phyloP scores from a whole-genome alignment of 2,329 filamentous ascomycete species.

The Botryosphaeria dothidea region DNA sequence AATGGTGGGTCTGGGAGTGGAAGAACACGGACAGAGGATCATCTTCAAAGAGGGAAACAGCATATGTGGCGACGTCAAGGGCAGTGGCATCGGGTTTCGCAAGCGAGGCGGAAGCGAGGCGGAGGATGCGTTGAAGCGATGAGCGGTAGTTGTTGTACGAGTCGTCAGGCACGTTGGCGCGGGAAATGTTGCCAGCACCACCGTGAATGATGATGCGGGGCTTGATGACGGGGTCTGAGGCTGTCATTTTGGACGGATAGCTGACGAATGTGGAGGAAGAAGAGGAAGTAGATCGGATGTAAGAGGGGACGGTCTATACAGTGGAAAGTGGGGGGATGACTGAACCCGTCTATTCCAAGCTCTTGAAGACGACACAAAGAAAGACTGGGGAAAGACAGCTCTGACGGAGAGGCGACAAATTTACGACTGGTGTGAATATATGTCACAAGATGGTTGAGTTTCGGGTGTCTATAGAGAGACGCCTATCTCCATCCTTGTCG shows the following conservation, averaged over 20 bases:
- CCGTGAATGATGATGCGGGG: slow-evolving; percentile 53
- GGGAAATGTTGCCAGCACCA: slow-evolving; percentile 49
- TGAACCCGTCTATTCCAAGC: background rate
- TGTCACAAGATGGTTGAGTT: background rate
- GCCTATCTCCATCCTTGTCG: slow-evolving; percentile 2
- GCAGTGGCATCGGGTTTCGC: slow-evolving; percentile 53
- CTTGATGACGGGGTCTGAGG: background rate
- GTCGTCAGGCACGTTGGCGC: slow-evolving; percentile 37
- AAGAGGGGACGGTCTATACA: background rate
- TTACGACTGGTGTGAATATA: background rate
- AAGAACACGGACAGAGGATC: slow-evolving; percentile 41
- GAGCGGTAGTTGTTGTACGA: slow-evolving; percentile 40
- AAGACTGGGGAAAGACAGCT: background rate
- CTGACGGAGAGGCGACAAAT: background rate
- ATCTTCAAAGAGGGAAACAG: slow-evolving; percentile 75
- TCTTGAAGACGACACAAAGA: background rate
- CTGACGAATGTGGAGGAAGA: background rate
- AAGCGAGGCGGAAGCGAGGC: slow-evolving; percentile 31
- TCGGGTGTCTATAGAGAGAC: background rate
- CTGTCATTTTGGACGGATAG: background rate
- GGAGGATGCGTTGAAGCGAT: slow-evolving; percentile 41
- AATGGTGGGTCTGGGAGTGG: background rate
- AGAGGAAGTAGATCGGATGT: background rate
- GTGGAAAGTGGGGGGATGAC: background rate
- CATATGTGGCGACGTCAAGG: slow-evolving; percentile 72